Base-by-base conservation (phyloP, 2,329 filamentous ascomycete genomes). In the Podosphaera aphanis region DNA sequence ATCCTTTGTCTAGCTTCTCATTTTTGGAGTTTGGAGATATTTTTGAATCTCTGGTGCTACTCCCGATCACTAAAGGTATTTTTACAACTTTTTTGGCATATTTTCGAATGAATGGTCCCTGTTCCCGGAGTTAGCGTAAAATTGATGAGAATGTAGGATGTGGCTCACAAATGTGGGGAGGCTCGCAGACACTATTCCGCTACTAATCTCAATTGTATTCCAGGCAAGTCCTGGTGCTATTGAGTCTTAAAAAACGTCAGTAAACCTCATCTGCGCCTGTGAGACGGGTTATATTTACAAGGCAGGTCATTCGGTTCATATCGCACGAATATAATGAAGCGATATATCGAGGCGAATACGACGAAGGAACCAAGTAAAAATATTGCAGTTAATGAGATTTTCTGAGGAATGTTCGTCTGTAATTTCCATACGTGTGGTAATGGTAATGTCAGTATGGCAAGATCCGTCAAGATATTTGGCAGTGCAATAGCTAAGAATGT, bases 401-500 rank as follows among this genome's bases (percentile, higher is more conserved):
- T 49, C 38, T 47, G 40, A 13, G 7, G 23, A 2, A 46, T 11
- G 6, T 49, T 54, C 2, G 52, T 50, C 33, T 56, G 51, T 33
- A 60, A 49, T 36, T 49, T 55, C 56, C 56, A 60, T 6, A 61
- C 55, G 40, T 57, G 51, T 4, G 49, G 49, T 2, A 60, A 43
- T 19, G 57, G 57, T 45, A 59, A 43, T n/a, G 48, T 49, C 18
- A 64, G 46, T 39, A 64, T 62, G 36, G 56, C 54, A 3, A 62
- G 42, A 44, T 64, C 62, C 3, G 57, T 61, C n/a, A 59, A 21
- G 43, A 64, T 61, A 46, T 61, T 63, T 8, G 63, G 61, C 0
- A 66, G 56, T 2, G 59, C 59, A 49, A 65, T 66, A 6, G 60
- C 63, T 21, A 67, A 59, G 38, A 66, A 65, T 23, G 29, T 44